Percentiles rank a stretch among this genome's conserved stretches.
Conservation (phyloP, 495 filamentous ascomycete species). For the Lasiosphaeriaceae sp. region DNA sequence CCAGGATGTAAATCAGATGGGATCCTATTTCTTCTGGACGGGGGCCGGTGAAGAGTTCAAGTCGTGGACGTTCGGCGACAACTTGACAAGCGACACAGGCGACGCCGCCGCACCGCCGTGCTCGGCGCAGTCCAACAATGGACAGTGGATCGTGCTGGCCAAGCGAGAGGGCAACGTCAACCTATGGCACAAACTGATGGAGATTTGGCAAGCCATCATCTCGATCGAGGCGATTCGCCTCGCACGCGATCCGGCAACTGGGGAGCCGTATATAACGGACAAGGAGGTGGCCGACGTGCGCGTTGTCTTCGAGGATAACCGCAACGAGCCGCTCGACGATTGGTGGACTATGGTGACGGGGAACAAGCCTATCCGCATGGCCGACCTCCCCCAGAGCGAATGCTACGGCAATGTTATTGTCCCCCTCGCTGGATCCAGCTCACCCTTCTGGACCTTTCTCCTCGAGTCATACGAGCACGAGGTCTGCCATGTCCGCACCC, state of each 20-base stretch:
- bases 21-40: background rate
- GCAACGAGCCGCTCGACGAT: background rate
- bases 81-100: too few species aligned
- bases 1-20: background rate
- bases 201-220: background rate
- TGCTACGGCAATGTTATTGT: background rate
- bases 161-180: conserved; percentile 1
- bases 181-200: conserved; percentile 1
- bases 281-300: background rate
- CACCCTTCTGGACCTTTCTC: conserved; percentile 1
- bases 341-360: background rate
- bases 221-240: background rate
- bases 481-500: background rate
- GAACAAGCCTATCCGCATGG: background rate
- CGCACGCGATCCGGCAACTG: background rate
- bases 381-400: background rate
- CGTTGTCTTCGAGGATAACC: background rate
- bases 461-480: background rate
- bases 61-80: background rate
- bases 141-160: background rate
- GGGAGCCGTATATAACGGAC: background rate
- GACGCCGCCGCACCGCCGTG: background rate
- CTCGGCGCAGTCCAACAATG: background rate
- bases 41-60: background rate
- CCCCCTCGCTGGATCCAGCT: conserved; percentile 1